A percentile compares a stretch with the other conserved stretches of the same genome.
Evolutionary conservation across 2,329 filamentous ascomycete species (phyloP).

Genomic region (Colletotrichum viniferum): DNA sequence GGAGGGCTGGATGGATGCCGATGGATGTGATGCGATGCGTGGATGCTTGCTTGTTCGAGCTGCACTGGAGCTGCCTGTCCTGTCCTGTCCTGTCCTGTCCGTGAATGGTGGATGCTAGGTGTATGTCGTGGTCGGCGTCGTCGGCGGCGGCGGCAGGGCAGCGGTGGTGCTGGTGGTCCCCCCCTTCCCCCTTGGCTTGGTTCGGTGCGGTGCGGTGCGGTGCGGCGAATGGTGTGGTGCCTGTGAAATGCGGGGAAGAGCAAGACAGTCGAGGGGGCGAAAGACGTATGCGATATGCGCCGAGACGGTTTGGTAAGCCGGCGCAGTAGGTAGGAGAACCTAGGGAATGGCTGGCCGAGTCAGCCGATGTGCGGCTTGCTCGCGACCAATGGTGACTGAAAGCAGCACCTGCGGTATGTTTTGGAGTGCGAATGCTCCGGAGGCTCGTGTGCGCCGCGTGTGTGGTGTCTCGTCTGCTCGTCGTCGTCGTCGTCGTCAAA

Average conservation of each 20-base stretch:
- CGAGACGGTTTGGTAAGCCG: neutral
- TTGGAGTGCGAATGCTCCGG: neutral
- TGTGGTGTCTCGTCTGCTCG: neutral
- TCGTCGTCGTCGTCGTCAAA: neutral
- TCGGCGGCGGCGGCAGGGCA: neutral
- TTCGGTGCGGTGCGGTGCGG: neutral
- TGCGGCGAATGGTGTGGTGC: neutral
- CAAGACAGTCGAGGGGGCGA: neutral
- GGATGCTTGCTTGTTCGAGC: neutral
- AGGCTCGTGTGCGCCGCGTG: neutral
- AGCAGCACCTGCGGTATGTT: neutral
- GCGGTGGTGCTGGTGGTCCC: neutral
- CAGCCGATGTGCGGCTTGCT: conserved; percentile 8
- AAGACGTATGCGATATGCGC: neutral
- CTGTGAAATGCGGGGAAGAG: conserved; percentile 14
- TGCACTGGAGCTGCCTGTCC: neutral
- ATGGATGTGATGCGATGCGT: neutral
- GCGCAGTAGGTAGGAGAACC: neutral
- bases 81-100: neutral
- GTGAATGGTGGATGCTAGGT: neutral
- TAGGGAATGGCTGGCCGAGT: neutral
- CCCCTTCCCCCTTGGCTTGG: neutral
- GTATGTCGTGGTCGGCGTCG: neutral
- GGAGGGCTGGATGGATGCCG: neutral
- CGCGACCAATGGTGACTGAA: neutral